phyloP scores from a whole-genome alignment of 2,329 filamentous ascomycete species.

The Nectriaceae sp. region DNA sequence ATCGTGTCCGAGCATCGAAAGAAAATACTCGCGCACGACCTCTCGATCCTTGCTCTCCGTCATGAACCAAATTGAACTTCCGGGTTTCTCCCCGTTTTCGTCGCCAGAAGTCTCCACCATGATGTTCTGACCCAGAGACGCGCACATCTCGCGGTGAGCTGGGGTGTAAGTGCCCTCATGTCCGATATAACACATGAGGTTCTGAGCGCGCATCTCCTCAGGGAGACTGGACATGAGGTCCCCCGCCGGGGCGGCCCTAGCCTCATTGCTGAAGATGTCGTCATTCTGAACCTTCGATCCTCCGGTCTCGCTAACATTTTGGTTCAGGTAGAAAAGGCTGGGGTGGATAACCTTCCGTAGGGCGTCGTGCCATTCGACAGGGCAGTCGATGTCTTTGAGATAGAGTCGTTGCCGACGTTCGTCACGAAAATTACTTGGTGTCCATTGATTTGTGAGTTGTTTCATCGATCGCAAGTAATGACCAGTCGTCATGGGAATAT shows the following conservation, averaged over 20 bases:
- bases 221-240: conserved; percentile 95
- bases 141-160: conserved; percentile 96
- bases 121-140: conserved; percentile 92
- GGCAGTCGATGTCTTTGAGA: conserved; percentile 96
- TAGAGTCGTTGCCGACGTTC: conserved; percentile 84
- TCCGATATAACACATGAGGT: conserved; percentile 97
- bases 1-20: conserved; percentile 90
- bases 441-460: conserved; percentile 82
- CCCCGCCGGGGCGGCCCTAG: conserved; percentile 71
- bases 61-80: conserved; percentile 98
- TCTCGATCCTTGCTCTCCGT: conserved; percentile 92
- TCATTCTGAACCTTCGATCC: conserved; percentile 37
- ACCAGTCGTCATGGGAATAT: conserved; percentile 82
- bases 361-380: conserved; percentile 80
- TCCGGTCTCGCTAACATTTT: conserved; percentile 57
- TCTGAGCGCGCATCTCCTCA: conserved; percentile 84
- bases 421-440: conserved; percentile 72
- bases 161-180: conserved; percentile 98
- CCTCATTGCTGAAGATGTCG: conserved; percentile 48
- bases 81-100: conserved; percentile 74
- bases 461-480: conserved; percentile 91
- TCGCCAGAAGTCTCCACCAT: conserved; percentile 89
- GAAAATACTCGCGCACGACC: conserved; percentile 88
- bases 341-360: conserved; percentile 77
- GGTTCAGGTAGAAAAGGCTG: conserved; percentile 87